Evolutionary conservation across 495 filamentous ascomycete genomes (phyloP), one percentile per base, ranked within the genome.

Genomic region (Aspergillus carlsbadensis): DNA sequence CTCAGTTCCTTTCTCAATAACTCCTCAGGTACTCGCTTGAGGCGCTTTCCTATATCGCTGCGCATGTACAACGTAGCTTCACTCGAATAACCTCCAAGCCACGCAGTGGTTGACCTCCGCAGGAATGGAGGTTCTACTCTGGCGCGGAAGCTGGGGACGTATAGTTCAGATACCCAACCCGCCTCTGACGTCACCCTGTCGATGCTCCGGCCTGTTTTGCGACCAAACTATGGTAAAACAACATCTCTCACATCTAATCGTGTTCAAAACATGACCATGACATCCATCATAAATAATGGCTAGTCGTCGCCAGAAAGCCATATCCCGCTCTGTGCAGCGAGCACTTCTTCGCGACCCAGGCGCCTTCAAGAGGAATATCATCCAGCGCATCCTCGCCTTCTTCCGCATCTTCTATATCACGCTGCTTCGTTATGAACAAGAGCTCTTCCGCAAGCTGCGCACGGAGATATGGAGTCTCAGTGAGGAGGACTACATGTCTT

Each of bases 401-500:
- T 75, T 77, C 59, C 67, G 62, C 1, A 52, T 75, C 24, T 62
- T 62, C 26, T 62, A 68, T 31, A 65, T 75, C 13, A 70, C 67
- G 14, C 64, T 77, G 0, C 17, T 72, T 20, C 66, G 72, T 15
- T 64, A 66, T 44, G 65, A 67, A n/a, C 39, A 57, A 5, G 33
- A 63, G 1, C 36, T 62, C 0, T 78, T 76, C 47, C 49, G 29
- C 1, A 63, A 46, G 31, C 65, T 78, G 13, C 73, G 74, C 8
- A 58, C 51, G 21, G 68, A 71, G 26, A 61, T 74, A 6, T 87
- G 83, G 83, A 41, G 66, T 3, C 75, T 85, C 21, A 64, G 77
- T 15, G 79, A 85, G 50, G 68, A 74, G 20, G 78, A 79, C n/a
- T 87, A 87, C 56, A 64, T 62, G 11, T 68, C 71, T 15, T 81